Evolutionary conservation across 441 rosid genomes (phyloP).

Genomic region (Erysimum pusillum): DNA sequence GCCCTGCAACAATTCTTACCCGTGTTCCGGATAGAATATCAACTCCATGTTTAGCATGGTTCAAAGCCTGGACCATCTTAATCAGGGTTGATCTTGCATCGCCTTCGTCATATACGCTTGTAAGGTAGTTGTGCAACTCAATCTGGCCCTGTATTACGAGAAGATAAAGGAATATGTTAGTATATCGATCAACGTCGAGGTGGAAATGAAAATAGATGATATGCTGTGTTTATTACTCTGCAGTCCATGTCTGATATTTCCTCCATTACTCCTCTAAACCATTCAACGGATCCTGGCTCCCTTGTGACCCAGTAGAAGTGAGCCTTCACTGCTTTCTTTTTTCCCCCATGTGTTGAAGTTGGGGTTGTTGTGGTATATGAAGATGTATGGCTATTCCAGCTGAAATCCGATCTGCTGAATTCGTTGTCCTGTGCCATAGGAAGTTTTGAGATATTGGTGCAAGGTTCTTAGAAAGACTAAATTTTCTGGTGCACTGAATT

Average conservation of each 20-base stretch:
- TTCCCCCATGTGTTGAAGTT: slow-evolving; percentile 47
- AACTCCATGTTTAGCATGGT: slow-evolving; percentile 96
- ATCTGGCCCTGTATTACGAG: slow-evolving; percentile 82
- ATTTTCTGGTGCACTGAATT: neutral
- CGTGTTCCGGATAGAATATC: slow-evolving; percentile 97
- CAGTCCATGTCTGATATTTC: slow-evolving; percentile 92
- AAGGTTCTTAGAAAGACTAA: slow-evolving; percentile 19
- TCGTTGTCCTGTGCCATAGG: slow-evolving; percentile 67
- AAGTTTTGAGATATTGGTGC: slow-evolving; percentile 23
- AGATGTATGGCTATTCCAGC: slow-evolving; percentile 78
- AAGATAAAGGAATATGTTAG: slow-evolving; percentile 31
- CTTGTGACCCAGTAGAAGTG: slow-evolving; percentile 97
- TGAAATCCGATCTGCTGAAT: slow-evolving; percentile 69
- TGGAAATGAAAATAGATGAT: neutral
- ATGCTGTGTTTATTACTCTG: slow-evolving; percentile 58
- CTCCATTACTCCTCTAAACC: slow-evolving; percentile 98
- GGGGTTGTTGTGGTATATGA: slow-evolving; percentile 63
- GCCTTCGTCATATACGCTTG: slow-evolving; percentile 97
- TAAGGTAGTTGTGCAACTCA: slow-evolving; percentile 93
- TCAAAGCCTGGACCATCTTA: slow-evolving; percentile 97
- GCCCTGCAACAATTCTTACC: slow-evolving; percentile 53
- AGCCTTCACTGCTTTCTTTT: slow-evolving; percentile 73
- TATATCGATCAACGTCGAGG: neutral
- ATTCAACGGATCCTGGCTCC: slow-evolving; percentile 91
- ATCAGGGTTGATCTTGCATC: slow-evolving; percentile 97